Percentiles rank a stretch among this genome's conserved stretches.
These are phyloP conservation scores for Triticum monococcum DNA, from an alignment of 176 grass and related monocot species.

Conservation along the genomic window DNA sequence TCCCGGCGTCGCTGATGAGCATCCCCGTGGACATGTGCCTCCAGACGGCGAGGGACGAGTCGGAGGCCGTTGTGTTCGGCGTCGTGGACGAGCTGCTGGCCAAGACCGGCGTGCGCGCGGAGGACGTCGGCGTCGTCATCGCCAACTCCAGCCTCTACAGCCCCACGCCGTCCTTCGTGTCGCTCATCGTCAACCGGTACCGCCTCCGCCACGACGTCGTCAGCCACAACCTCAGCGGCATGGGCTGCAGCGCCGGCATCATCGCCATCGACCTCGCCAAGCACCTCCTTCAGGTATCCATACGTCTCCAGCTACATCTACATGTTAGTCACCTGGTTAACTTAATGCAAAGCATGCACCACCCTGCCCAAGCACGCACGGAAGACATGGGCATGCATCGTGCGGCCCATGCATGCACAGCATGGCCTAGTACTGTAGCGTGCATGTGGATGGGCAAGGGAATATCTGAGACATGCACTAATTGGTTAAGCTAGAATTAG, in stretches of 20 bases:
- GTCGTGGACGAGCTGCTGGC: constrained; percentile 40
- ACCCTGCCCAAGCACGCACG: neutral
- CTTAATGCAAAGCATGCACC: neutral
- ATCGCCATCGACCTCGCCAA: constrained; percentile 71
- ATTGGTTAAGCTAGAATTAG: neutral
- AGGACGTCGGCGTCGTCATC: constrained; percentile 47
- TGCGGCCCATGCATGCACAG: neutral
- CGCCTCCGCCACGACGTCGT: constrained; percentile 38
- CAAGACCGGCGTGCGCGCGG: constrained; percentile 18
- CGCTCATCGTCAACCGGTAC: constrained; percentile 56
- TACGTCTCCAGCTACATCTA: no score
- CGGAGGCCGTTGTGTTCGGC: constrained; percentile 50
- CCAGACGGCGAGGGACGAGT: constrained; percentile 50
- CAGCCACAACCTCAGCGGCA: constrained; percentile 67
- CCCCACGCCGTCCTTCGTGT: constrained; percentile 65
- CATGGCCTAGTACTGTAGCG: neutral
- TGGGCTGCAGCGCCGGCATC: constrained; percentile 80
- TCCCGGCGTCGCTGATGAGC: constrained; percentile 44
- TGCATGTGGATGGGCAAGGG: neutral
- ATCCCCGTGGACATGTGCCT: constrained; percentile 36
- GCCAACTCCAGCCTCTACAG: constrained; percentile 73
- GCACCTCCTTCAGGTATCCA: constrained; percentile 62
- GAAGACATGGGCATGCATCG: neutral
- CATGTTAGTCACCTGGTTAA: neutral
- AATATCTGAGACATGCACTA: neutral